phyloP scores from a whole-genome alignment of 257 asterid species.

The Nicotiana undulata region DNA sequence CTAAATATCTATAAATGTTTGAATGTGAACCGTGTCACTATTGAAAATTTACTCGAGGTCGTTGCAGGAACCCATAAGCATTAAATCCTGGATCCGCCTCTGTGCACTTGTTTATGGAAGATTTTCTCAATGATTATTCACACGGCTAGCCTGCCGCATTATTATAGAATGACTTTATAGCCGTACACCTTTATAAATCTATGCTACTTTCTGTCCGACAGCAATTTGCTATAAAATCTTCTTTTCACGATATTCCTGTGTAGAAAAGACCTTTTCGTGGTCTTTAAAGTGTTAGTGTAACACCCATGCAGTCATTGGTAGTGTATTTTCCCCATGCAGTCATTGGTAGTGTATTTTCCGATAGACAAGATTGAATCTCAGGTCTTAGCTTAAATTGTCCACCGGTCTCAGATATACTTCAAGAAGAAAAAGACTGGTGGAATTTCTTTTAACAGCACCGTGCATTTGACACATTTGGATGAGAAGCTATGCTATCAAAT shows the following conservation, averaged over 20 bases:
- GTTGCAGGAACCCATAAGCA: too few relatives aligned
- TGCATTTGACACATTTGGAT: constrained; percentile 76
- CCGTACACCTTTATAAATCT: not conserved
- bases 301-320: not conserved
- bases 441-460: constrained; percentile 92
- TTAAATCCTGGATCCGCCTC: too few relatives aligned
- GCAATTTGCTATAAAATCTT: not conserved
- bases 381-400: constrained; percentile 5
- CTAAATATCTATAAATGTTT: too few relatives aligned
- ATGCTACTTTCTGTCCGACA: not conserved
- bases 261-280: not conserved
- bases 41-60: too few relatives aligned
- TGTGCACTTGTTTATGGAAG: not conserved
- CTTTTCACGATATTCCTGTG: not conserved
- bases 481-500: constrained; percentile 99
- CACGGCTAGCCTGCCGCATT: not conserved
- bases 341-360: not conserved
- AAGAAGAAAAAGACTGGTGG: constrained; percentile 97
- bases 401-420: constrained; percentile 75
- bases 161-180: not conserved
- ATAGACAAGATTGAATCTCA: not conserved
- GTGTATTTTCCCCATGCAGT: not conserved
- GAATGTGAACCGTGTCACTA: too few relatives aligned
- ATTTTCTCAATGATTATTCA: not conserved
- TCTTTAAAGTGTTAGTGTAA: not conserved